phyloP scores from a whole-genome alignment of 2,329 filamentous ascomycete genomes.

The Huntiella bhutanensis region DNA sequence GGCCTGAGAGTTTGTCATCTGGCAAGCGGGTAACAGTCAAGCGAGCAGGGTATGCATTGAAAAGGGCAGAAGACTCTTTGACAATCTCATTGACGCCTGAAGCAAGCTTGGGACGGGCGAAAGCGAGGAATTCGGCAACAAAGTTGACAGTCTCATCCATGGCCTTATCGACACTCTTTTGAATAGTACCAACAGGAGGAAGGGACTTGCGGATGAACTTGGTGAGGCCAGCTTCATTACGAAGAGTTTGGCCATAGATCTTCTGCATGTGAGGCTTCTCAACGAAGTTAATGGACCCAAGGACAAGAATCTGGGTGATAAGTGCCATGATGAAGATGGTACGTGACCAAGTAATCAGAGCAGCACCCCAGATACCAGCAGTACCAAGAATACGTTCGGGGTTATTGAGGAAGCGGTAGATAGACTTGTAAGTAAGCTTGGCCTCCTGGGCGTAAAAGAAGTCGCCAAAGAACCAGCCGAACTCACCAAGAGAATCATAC shows the following conservation, averaged over 20 bases:
- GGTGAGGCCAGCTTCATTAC: slow-evolving; percentile 74
- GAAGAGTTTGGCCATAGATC: slow-evolving; percentile 70
- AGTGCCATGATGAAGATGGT: slow-evolving; percentile 75
- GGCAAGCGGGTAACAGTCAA: slow-evolving; percentile 66
- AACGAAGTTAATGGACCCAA: slow-evolving; percentile 79
- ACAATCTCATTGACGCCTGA: slow-evolving; percentile 74
- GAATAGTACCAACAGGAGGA: slow-evolving; percentile 58
- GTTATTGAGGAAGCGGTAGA: slow-evolving; percentile 96
- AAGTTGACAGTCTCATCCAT: slow-evolving; percentile 74
- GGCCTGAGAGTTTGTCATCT: slow-evolving; percentile 54
- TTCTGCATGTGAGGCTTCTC: slow-evolving; percentile 98
- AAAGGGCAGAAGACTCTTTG: slow-evolving; percentile 68
- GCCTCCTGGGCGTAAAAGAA: slow-evolving; percentile 88
- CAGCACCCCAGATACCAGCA: slow-evolving; percentile 87
- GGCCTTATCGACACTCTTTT: slow-evolving; percentile 72
- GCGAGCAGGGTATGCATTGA: slow-evolving; percentile 75
- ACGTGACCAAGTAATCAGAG: slow-evolving; percentile 78
- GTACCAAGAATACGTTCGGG: slow-evolving; percentile 86
- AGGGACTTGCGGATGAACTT: slow-evolving; percentile 79
- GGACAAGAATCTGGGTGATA: slow-evolving; percentile 64
- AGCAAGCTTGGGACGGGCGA: slow-evolving; percentile 67
- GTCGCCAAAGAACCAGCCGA: slow-evolving; percentile 97
- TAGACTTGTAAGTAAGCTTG: slow-evolving; percentile 87
- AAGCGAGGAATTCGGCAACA: slow-evolving; percentile 77
- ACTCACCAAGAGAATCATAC: slow-evolving; percentile 89